phyloP scores from a whole-genome alignment of 2,329 filamentous ascomycete species.

The Ophiognomonia clavigignenti-juglandacearum region DNA sequence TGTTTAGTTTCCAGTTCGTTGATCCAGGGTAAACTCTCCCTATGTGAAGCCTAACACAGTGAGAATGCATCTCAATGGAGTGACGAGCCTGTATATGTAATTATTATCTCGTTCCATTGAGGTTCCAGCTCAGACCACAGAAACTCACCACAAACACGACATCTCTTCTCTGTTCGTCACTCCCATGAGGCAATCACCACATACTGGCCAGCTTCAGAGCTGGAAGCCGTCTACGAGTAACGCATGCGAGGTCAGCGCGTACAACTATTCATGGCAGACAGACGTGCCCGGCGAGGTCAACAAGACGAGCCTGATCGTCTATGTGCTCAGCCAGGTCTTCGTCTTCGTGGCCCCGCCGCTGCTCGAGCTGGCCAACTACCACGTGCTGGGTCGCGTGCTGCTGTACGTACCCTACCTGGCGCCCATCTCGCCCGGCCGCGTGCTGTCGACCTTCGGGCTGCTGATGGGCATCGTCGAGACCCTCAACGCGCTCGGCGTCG shows the following conservation, averaged over 20 bases:
- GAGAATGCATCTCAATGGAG: no score
- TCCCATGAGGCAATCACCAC: no score
- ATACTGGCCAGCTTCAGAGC: no score
- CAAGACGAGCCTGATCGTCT: constrained; percentile 24
- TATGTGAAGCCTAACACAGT: no score
- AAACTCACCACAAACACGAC: no score
- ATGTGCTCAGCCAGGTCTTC: constrained; percentile 29
- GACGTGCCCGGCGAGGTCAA: not conserved
- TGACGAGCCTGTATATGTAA: no score
- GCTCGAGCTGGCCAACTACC: constrained; percentile 51
- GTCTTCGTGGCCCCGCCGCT: constrained; percentile 35
- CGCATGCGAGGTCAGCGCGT: constrained; percentile 47
- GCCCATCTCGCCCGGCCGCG: constrained; percentile 35
- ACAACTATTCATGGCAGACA: constrained; percentile 30
- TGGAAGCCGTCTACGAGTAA: no score
- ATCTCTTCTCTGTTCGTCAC: no score
- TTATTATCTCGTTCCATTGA: no score
- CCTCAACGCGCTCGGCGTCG: constrained; percentile 43
- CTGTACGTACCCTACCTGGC: constrained; percentile 51
- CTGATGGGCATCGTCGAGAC: constrained; percentile 42
- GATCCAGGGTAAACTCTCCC: no score
- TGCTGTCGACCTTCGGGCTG: constrained; percentile 32
- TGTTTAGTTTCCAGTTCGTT: no score
- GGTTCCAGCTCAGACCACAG: no score
- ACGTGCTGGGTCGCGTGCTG: constrained; percentile 50